These are phyloP conservation scores for Syzygium oleosum DNA, from an alignment of 345 rosid species.

Conservation along the genomic window DNA sequence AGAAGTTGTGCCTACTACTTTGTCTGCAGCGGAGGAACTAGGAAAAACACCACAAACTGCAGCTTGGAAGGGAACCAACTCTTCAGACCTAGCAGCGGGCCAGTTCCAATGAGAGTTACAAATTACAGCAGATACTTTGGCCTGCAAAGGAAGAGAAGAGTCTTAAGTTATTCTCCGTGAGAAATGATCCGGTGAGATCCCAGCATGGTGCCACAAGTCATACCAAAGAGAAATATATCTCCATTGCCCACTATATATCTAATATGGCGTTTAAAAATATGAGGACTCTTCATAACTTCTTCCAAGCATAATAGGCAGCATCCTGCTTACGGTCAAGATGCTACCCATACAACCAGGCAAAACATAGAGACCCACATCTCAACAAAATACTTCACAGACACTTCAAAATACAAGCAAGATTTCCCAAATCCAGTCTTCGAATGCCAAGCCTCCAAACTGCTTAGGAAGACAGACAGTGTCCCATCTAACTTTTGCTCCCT, in stretches of 20 bases:
- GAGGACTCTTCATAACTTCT: fast-evolving
- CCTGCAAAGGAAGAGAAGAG: background rate
- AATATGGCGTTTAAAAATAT: background rate
- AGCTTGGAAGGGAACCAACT: no score
- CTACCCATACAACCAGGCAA: background rate
- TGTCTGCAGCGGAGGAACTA: no score
- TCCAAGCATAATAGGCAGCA: background rate
- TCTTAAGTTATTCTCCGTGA: background rate
- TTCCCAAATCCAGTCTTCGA: background rate
- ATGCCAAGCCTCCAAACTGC: background rate
- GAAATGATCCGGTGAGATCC: background rate
- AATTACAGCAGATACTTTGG: background rate
- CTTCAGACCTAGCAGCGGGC: no score
- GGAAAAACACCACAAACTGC: no score
- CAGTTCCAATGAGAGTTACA: background rate
- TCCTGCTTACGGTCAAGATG: background rate
- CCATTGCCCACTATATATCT: background rate
- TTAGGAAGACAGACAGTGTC: background rate
- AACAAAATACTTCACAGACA: background rate
- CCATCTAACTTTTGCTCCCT: background rate
- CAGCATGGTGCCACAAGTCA: background rate
- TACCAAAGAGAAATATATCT: background rate
- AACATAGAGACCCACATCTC: background rate
- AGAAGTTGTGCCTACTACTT: no score
- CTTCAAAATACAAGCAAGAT: background rate